Conservation (phyloP, 805 yeast genomes). For the Isabelozyma rhagii region DNA sequence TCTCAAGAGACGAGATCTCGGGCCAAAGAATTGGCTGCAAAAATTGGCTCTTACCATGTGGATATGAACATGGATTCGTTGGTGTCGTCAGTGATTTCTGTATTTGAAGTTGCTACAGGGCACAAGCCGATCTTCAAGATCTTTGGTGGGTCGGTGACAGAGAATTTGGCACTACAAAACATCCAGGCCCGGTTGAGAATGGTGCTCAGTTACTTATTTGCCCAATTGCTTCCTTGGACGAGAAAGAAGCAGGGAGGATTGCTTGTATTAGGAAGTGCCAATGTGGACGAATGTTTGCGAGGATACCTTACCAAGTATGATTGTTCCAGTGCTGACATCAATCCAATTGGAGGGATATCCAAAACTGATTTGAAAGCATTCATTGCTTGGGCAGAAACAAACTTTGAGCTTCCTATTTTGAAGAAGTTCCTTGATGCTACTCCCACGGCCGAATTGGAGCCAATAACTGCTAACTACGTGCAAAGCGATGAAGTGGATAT, state of each 20-base stretch:
- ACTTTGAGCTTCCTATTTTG: slow-evolving; percentile 75
- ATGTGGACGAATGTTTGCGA: slow-evolving; percentile 93
- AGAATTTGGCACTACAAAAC: slow-evolving; percentile 91
- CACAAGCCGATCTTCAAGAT: slow-evolving; percentile 84
- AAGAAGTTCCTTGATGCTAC: slow-evolving; percentile 81
- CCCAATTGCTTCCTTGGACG: slow-evolving; percentile 94
- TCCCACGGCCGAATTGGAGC: slow-evolving; percentile 98
- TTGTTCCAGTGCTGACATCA: slow-evolving; percentile 94
- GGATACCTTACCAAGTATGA: slow-evolving; percentile 97
- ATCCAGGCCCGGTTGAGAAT: slow-evolving; percentile 95
- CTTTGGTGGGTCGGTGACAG: slow-evolving; percentile 90
- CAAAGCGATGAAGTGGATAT: slow-evolving; percentile 96
- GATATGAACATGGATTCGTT: slow-evolving; percentile 89
- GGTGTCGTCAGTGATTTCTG: slow-evolving; percentile 66
- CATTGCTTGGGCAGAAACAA: slow-evolving; percentile 70
- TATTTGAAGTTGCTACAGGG: slow-evolving; percentile 89
- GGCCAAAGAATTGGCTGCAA: slow-evolving; percentile 69
- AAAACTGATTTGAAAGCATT: slow-evolving; percentile 88
- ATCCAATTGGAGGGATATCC: slow-evolving; percentile 98
- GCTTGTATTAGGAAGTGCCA: slow-evolving; percentile 91
- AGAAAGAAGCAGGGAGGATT: slow-evolving; percentile 77
- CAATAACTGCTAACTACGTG: slow-evolving; percentile 86
- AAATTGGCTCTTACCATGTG: slow-evolving; percentile 84
- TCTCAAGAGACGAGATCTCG: slow-evolving; percentile 82
- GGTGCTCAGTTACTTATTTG: slow-evolving; percentile 92